Base-by-base conservation (phyloP, 1,284 basidiomycete species). In the Neolentinus lepideus region DNA sequence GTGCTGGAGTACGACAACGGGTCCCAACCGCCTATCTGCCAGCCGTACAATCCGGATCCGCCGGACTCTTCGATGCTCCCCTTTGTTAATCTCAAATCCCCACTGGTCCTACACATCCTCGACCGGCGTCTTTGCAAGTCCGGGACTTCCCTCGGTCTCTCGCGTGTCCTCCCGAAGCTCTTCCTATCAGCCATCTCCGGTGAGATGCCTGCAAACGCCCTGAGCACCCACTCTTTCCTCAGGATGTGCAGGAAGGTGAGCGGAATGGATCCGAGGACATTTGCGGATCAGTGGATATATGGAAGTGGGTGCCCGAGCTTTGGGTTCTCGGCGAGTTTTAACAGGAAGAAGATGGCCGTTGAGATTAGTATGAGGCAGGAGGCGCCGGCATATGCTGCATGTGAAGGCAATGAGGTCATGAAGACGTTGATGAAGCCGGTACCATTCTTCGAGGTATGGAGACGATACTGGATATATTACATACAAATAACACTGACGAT, bases 201-300 rank as follows among this genome's bases (percentile, higher is more conserved):
- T 51, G 94, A 98, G 66, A 80, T 97, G 67, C 79, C 80, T 8
- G 86, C 88, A 61, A 96, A 94, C 67, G 81, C 85, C 43, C 76
- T 99, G 8, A 93, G 94, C 4, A 99, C 97, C 0, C 87, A 91
- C 61, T 83, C 84, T 24, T 99, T 99, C 73, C 77, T 99, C 59
- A 79, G 94, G 54, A 93, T 85, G 45, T 99, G 96, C 67, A 80
- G 94, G 60, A 99, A 97, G 69, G 90, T 97, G 51, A 94, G 92
- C 64, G 90, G 92, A 11, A 85, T 94, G 19, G 96, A 98, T 67
- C 80, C 94, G 35, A 81, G 90, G 56, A 81, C 83, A 24, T 99
- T 99, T 67, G 90, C 92, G 25, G 94, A 98, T 66, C 96, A 99
- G 69, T 99, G 97, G 97, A 93, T 99, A 60, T 97, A 95, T 66